Base-by-base conservation (phyloP, 352 stramenopile species). In the Phytophthora vignae region DNA sequence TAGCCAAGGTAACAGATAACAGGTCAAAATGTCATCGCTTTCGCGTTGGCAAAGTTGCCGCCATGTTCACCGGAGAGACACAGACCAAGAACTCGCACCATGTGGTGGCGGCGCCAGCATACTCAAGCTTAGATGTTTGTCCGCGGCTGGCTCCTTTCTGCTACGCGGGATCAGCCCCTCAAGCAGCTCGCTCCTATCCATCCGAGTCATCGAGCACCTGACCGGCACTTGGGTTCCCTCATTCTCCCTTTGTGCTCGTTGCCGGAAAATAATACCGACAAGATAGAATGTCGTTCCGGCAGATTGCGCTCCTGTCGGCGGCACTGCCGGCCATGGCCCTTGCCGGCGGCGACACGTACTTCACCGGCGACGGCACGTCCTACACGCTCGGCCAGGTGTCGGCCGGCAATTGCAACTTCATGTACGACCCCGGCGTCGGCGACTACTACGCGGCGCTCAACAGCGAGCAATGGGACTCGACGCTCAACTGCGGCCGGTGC, bases 361-460 rank as follows among this genome's bases (percentile, higher is more conserved):
- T 76, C 44, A 65, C 55, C 1, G 84, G 82, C 4, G 73, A 86
- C 9, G 81, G 76, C 67, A 89, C 84, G 90, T 70, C 67, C 22
- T 85, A 88, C 58, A 79, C 59, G n/a, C 55, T 86, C 0, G 77
- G 61, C 4, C 52, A 79, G 49, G 48, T 70, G 14, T 73, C 54
- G 4, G 69, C 59, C 0, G 82, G 67, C 25, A 77, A 83, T 44
- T 89, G 83, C 69, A 85, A 46, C 64, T 89, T 92, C 56, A 93
- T 93, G 85, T 75, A 74, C 62, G 79, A 82, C 58, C 79, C 77
- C 0, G 55, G 60, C 3, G 66, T 73, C 4, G 77, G 44, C 7
- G 79, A 75, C 50, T 88, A 90, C 50, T 90, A 92, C 55, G 83
- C 85, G 1, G 87, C 87, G n/a, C 67, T 94, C 56, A 94, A 93